phyloP scores from a whole-genome alignment of 768 basidiomycete genomes.

The Phlegmacium glaucopus region DNA sequence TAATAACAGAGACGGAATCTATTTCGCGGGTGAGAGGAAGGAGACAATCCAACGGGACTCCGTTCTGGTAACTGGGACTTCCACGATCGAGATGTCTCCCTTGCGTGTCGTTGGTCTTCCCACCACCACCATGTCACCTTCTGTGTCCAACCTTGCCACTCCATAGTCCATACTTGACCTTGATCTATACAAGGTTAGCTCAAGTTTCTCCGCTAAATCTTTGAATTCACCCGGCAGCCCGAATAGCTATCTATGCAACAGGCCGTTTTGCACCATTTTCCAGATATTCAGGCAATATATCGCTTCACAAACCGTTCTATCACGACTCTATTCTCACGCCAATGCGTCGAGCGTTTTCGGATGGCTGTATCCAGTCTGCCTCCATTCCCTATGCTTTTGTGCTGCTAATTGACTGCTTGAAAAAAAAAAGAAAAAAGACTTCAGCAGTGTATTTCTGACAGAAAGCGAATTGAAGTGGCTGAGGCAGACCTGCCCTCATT shows the following conservation, averaged over 20 bases:
- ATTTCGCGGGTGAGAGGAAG: too few species aligned
- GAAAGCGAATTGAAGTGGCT: conserved; percentile 68
- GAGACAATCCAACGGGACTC: too few species aligned
- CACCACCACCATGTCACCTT: conserved; percentile 33
- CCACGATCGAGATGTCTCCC: too few species aligned
- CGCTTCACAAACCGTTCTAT: conserved; percentile 78
- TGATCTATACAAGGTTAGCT: conserved; percentile 84
- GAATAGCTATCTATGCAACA: conserved; percentile 96
- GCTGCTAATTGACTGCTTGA: conserved; percentile 3
- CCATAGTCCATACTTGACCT: conserved; percentile 80
- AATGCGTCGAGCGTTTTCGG: conserved; percentile 59
- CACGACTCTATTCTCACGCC: conserved; percentile 59
- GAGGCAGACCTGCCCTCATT: conserved; percentile 63
- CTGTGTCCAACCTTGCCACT: conserved; percentile 24
- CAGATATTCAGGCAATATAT: conserved; percentile 66
- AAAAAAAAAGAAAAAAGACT: conserved; percentile 58
- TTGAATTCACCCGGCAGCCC: conserved; percentile 1
- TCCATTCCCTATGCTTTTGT: conserved; percentile 3
- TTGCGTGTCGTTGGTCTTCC: too few species aligned
- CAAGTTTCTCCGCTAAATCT: background rate
- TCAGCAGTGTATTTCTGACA: conserved; percentile 60
- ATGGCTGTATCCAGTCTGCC: conserved; percentile 54
- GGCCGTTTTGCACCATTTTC: conserved; percentile 77
- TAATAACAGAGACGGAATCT: too few species aligned
- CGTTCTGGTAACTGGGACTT: too few species aligned